Percentiles rank a stretch among this genome's conserved stretches.
phyloP scores from a whole-genome alignment of 768 basidiomycete species.

The Heimioporus sp. region DNA sequence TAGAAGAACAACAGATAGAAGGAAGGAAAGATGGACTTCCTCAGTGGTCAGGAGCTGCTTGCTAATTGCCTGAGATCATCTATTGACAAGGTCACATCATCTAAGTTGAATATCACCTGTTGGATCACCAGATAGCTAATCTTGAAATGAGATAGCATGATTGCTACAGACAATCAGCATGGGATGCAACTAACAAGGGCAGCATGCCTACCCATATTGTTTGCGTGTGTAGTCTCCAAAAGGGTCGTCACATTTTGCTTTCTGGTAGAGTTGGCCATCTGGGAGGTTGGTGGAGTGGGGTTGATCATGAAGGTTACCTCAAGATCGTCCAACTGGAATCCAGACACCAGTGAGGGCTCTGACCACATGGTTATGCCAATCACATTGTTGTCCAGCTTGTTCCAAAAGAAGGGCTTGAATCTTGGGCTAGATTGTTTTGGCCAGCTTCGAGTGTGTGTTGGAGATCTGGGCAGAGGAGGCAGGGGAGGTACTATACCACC shows the following conservation, averaged over 20 bases:
- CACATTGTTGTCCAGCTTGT: slow-evolving; percentile 54
- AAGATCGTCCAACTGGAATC: slow-evolving; percentile 67
- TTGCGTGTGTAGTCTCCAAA: slow-evolving; percentile 77
- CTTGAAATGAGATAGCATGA: slow-evolving; percentile 81
- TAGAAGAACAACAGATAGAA: neutral
- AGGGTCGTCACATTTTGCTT: slow-evolving; percentile 68
- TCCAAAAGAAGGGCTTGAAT: slow-evolving; percentile 90
- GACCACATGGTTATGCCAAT: slow-evolving; percentile 66
- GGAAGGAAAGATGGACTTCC: slow-evolving; percentile 48
- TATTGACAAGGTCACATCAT: slow-evolving; percentile 62
- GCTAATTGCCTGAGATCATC: slow-evolving; percentile 75
- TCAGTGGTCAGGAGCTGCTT: slow-evolving; percentile 78
- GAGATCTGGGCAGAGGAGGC: slow-evolving; percentile 33
- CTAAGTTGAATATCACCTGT: slow-evolving; percentile 69
- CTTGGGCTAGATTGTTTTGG: slow-evolving; percentile 44
- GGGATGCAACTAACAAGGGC: neutral
- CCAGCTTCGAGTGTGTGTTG: slow-evolving; percentile 32
- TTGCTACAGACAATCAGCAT: slow-evolving; percentile 44
- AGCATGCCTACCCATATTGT: slow-evolving; percentile 66
- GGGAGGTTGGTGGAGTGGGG: slow-evolving; percentile 40
- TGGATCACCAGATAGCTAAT: slow-evolving; percentile 61
- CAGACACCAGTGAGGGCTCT: slow-evolving; percentile 41
- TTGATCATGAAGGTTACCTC: slow-evolving; percentile 71
- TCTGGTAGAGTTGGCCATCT: slow-evolving; percentile 39
- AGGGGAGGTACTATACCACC: slow-evolving; percentile 16